These are phyloP conservation scores for Poteriospumella lacustris DNA, from an alignment of 108 stramenopile genomes.

Conservation along the genomic window DNA sequence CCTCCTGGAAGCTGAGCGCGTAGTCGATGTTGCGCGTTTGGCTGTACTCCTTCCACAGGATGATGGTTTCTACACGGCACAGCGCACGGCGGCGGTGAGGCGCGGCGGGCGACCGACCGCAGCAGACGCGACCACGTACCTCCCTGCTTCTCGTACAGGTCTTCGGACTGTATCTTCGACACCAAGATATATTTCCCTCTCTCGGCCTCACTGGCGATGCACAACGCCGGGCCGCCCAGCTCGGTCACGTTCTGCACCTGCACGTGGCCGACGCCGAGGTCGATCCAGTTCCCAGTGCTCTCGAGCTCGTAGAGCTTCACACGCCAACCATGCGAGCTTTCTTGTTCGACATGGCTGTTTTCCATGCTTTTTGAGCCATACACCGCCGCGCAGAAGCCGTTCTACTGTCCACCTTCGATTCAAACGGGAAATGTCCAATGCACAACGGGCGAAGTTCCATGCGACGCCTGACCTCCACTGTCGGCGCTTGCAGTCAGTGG, in stretches of 20 bases:
- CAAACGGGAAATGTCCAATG: no score
- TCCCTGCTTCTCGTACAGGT: conserved; percentile 28
- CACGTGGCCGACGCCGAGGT: conserved; percentile 1
- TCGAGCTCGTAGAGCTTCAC: conserved; percentile 24
- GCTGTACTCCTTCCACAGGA: background rate
- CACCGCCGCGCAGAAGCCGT: no score
- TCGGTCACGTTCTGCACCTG: background rate
- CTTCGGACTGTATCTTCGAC: background rate
- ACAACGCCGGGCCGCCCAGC: background rate
- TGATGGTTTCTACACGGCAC: conserved; percentile 1
- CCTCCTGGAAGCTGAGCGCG: conserved; percentile 23
- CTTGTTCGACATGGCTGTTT: no score
- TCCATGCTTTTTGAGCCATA: no score
- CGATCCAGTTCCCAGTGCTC: conserved; percentile 1
- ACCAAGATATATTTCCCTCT: background rate
- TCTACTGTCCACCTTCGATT: no score
- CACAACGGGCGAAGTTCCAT: no score
- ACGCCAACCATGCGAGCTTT: background rate
- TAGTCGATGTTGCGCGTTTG: background rate
- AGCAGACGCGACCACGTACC: conserved; percentile 3
- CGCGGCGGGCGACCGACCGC: background rate
- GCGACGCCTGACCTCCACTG: no score
- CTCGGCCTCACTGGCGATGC: background rate
- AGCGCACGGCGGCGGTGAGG: no score
- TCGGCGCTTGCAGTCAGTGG: no score